These are phyloP conservation scores for Suhomyces wounanorum DNA, from an alignment of 1,139 yeast genomes.

Conservation along the genomic window DNA sequence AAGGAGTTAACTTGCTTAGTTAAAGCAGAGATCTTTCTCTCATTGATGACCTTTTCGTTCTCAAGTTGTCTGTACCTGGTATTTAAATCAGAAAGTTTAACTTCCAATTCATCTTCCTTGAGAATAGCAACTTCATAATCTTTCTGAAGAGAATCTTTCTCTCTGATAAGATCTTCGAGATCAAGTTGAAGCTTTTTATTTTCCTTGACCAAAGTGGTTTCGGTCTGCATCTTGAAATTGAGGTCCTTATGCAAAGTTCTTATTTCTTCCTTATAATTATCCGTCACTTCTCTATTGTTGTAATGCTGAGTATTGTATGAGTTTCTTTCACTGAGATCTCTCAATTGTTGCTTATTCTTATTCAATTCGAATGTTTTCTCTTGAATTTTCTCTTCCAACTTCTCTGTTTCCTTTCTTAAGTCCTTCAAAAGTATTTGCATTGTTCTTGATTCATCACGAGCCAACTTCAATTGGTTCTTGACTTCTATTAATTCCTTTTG, in stretches of 20 bases:
- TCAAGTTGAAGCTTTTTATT: constrained; percentile 63
- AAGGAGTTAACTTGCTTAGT: constrained; percentile 53
- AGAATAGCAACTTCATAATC: constrained; percentile 53
- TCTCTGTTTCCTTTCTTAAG: constrained; percentile 54
- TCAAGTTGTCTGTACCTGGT: constrained; percentile 49
- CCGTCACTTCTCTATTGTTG: constrained; percentile 43
- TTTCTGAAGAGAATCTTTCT: constrained; percentile 50
- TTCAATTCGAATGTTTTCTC: constrained; percentile 60
- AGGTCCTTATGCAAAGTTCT: constrained; percentile 59
- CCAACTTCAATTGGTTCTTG: constrained; percentile 51
- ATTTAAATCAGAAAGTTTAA: constrained; percentile 44
- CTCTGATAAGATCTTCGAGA: constrained; percentile 54
- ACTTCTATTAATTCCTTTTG: constrained; percentile 58
- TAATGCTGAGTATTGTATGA: constrained; percentile 53
- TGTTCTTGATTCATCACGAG: constrained; percentile 60
- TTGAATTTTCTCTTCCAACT: constrained; percentile 58
- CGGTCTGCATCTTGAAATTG: constrained; percentile 57
- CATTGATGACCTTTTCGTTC: constrained; percentile 47
- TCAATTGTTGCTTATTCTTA: constrained; percentile 48
- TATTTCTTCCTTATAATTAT: constrained; percentile 58
- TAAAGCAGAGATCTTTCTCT: constrained; percentile 49
- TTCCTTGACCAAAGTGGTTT: constrained; percentile 65
- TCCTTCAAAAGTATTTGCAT: constrained; percentile 61
- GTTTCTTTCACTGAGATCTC: constrained; percentile 52
- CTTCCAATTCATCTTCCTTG: constrained; percentile 54